Evolutionary conservation across 2,329 filamentous ascomycete genomes (phyloP).

Genomic region (Madurella mycetomatis): DNA sequence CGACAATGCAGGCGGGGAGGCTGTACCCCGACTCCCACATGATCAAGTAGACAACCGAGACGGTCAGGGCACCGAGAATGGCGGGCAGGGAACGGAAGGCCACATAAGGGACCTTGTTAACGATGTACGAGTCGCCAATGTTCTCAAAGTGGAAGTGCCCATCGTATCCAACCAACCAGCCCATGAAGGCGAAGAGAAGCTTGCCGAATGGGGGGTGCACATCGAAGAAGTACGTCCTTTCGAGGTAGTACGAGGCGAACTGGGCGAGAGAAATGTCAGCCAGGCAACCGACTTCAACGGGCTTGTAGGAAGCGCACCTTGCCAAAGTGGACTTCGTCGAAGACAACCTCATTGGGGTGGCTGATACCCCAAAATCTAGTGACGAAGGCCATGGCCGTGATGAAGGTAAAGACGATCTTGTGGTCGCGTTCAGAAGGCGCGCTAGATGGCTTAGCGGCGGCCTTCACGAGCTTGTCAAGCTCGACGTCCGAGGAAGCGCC

Average conservation of each 20-base stretch:
- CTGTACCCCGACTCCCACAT: constrained; percentile 99
- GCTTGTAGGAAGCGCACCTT: constrained; percentile 62
- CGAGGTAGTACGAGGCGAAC: constrained; percentile 79
- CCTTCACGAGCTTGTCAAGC: constrained; percentile 47
- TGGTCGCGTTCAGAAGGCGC: constrained; percentile 71
- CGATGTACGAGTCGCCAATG: constrained; percentile 96
- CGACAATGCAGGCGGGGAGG: constrained; percentile 83
- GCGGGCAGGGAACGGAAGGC: constrained; percentile 93
- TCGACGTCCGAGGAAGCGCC: constrained; percentile 41
- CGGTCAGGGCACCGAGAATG: constrained; percentile 83
- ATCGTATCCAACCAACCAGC: constrained; percentile 96
- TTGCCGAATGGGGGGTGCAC: constrained; percentile 98
- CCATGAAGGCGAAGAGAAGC: constrained; percentile 93
- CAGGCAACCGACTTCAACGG: neutral
- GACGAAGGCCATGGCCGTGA: constrained; percentile 79
- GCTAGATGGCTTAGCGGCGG: constrained; percentile 33
- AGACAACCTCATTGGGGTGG: constrained; percentile 94
- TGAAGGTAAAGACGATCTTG: constrained; percentile 68
- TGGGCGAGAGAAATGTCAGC: constrained; percentile 31
- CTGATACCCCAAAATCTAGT: constrained; percentile 95
- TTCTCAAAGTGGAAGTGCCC: constrained; percentile 98
- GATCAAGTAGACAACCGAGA: constrained; percentile 90
- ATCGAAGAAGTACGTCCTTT: constrained; percentile 99
- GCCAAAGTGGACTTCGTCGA: constrained; percentile 98
- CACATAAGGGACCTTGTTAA: constrained; percentile 95